phyloP scores from a whole-genome alignment of 2,329 filamentous ascomycete species.

The Neonectria faginata region DNA sequence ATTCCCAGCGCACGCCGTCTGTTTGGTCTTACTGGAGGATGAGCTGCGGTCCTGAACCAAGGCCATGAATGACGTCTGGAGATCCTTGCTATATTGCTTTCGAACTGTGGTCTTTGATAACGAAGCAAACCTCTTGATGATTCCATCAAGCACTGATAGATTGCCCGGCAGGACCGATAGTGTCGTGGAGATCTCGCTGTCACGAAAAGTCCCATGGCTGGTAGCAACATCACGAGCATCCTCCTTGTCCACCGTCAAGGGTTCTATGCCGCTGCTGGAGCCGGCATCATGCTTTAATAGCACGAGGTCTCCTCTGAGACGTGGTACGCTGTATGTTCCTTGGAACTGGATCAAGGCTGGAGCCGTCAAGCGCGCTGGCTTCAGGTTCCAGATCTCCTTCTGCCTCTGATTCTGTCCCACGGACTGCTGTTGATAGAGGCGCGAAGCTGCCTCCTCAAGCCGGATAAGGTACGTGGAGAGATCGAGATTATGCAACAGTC shows the following conservation, averaged over 20 bases:
- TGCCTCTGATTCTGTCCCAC: background rate
- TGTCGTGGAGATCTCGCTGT: background rate
- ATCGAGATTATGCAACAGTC: conserved; percentile 13
- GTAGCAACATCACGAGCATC: background rate
- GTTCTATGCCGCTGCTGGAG: background rate
- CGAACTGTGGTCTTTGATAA: conserved; percentile 18
- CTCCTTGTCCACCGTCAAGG: background rate
- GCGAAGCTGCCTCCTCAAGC: background rate
- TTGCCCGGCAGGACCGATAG: background rate
- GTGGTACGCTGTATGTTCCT: background rate
- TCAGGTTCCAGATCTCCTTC: conserved; percentile 1
- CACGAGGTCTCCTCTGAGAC: conserved; percentile 5
- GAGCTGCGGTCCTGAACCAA: conserved; percentile 6
- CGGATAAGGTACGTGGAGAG: conserved; percentile 15
- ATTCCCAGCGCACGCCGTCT: background rate
- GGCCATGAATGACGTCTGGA: conserved; percentile 20
- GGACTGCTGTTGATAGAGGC: background rate
- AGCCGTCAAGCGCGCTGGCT: accelerated
- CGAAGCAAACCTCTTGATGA: conserved; percentile 20
- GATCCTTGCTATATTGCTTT: conserved; percentile 36
- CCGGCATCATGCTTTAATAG: background rate
- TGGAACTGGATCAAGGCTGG: accelerated
- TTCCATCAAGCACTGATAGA: background rate
- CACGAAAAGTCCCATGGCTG: background rate
- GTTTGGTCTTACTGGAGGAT: background rate